Evolutionary conservation across 345 rosid species (phyloP), one percentile per base, ranked within the genome.

Genomic region (Dipteronia dyeriana): DNA sequence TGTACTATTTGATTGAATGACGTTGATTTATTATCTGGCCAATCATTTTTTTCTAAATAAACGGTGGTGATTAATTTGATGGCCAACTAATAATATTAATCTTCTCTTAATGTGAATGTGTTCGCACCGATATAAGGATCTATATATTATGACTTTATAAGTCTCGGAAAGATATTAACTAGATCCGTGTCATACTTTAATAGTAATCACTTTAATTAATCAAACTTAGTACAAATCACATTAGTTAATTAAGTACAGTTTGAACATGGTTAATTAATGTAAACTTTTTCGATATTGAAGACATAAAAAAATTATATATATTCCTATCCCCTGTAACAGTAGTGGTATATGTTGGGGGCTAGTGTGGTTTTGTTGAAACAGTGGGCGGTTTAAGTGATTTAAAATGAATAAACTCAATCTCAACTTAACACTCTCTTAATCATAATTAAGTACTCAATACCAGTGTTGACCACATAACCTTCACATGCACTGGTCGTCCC

Each of bases 351-450:
- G 38, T 34, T 34, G 38, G 38, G 4, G 0, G 38, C 6, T 34
- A 4, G 60, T 19, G 76, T 69, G 81, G 81, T 76, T 80, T 84
- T 75, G 71, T 51, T 39, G 71, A 82, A 79, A 82, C 82, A 23
- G 79, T 69, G 85, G 79, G 82, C 82, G 62, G 71, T 47, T 72
- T n/a, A 34, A 57, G 31, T 51, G 23, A 38, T 76, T 56, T 39
- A 43, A 53, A 29, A 51, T 31, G 38, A 34, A 34, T 34, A 34
- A 34, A n/a, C 34, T 13, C n/a, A 57, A 57, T 57, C 31, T 51
- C 5, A 2, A 43, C 56, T 68, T 68, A 68, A 43, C 4, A 20
- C 9, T 7, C 25, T n/a, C 3, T 60, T 39, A 70, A 14, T 73
- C 34, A 73, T 12, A 14, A 22, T 23, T 41, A 23, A 41, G 1